Evolutionary conservation across 169 alveolate genomes (phyloP).

Genomic region (Plasmodium relictum): DNA sequence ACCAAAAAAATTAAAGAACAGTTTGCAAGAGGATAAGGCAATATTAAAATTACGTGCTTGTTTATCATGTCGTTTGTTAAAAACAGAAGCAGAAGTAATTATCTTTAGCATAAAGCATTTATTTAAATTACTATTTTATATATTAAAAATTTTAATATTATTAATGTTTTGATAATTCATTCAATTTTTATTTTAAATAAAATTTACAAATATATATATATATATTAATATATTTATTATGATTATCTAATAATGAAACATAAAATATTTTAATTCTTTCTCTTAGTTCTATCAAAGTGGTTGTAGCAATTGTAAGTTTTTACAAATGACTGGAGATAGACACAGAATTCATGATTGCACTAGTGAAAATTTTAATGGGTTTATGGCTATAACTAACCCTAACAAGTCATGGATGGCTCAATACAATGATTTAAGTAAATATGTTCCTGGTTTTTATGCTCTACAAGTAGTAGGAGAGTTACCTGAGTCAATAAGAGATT

Average conservation of each 20-base stretch:
- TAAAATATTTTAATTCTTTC: background rate
- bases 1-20: slow-evolving; percentile 26
- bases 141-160: background rate
- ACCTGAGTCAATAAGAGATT: slow-evolving; percentile 84
- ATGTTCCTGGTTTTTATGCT: slow-evolving; percentile 92
- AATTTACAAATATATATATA: background rate
- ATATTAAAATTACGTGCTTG: slow-evolving; percentile 88
- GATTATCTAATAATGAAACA: background rate
- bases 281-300: slow-evolving; percentile 91
- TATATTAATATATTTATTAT: background rate
- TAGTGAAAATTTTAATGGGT: slow-evolving; percentile 88
- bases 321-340: slow-evolving; percentile 92
- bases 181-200: too few relatives aligned
- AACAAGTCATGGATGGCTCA: slow-evolving; percentile 92
- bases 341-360: slow-evolving; percentile 90
- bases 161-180: too few relatives aligned
- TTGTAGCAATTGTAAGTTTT: slow-evolving; percentile 90
- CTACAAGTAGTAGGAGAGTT: slow-evolving; percentile 90
- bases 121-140: background rate
- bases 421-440: slow-evolving; percentile 86
- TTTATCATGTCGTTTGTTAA: slow-evolving; percentile 87
- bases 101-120: background rate
- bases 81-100: slow-evolving; percentile 88
- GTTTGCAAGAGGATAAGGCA: slow-evolving; percentile 34
- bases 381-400: slow-evolving; percentile 90